These are phyloP conservation scores for Lipomyces mesembrius DNA, from an alignment of 805 yeast species.

Conservation along the genomic window DNA sequence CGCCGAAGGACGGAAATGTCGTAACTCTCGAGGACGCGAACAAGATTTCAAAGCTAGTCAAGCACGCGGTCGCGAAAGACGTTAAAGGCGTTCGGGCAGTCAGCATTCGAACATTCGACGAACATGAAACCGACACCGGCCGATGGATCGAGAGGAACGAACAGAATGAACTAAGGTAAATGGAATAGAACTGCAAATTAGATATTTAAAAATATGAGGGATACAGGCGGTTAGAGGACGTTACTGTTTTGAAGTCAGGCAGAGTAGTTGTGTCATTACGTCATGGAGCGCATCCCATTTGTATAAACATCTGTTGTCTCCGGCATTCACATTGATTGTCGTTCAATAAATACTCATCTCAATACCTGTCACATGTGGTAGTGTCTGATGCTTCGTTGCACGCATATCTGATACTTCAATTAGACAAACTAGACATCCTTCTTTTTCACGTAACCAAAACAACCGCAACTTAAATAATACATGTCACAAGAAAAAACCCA, in stretches of 20 bases:
- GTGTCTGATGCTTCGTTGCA: background rate
- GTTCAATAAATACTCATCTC: no score
- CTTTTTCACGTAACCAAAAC: background rate
- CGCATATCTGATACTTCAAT: background rate
- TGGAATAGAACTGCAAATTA: conserved; percentile 2
- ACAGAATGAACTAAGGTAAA: background rate
- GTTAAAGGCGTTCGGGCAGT: conserved; percentile 24
- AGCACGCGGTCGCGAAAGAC: conserved; percentile 15
- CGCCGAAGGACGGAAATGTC: background rate
- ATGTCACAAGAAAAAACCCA: background rate
- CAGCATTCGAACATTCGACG: conserved; percentile 28
- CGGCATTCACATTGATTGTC: no score
- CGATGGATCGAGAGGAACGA: conserved; percentile 23
- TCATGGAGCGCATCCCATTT: no score
- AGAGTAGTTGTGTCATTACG: no score
- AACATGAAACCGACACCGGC: conserved; percentile 14
- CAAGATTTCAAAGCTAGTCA: conserved; percentile 15
- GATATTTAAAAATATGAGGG: background rate
- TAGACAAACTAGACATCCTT: background rate
- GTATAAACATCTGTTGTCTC: no score
- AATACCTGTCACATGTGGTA: background rate
- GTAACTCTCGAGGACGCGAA: conserved; percentile 25
- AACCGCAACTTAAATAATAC: background rate
- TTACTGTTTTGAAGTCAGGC: no score
- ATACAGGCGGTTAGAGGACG: background rate